phyloP scores from a whole-genome alignment of 106 monocot genomes.

The Acorus gramineus region DNA sequence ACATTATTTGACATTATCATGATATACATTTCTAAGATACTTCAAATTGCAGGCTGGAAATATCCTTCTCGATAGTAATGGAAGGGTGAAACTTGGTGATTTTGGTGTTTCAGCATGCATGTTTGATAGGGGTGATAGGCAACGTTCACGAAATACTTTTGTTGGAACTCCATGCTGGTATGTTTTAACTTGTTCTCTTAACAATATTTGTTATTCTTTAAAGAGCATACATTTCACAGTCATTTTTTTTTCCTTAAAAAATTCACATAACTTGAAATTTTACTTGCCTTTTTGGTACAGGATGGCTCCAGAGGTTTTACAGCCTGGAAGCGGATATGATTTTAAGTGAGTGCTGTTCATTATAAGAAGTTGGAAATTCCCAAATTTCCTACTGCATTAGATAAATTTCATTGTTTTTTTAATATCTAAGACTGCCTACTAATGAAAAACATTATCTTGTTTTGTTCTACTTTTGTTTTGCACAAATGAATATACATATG shows the following conservation, averaged over 20 bases:
- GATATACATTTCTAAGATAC: neutral
- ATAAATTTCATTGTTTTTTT: no score
- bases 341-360: slow-evolving; percentile 61
- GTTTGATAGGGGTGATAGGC: slow-evolving; percentile 92
- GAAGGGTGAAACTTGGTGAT: slow-evolving; percentile 81
- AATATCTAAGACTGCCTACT: no score
- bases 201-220: neutral
- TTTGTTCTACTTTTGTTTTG: no score
- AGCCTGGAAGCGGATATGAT: slow-evolving; percentile 91
- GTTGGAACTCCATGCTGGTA: slow-evolving; percentile 98
- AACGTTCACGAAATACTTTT: slow-evolving; percentile 82
- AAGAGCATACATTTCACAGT: neutral
- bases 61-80: slow-evolving; percentile 84
- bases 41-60: slow-evolving; percentile 70
- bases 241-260: neutral
- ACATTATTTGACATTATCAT: neutral
- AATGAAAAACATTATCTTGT: no score
- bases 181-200: neutral
- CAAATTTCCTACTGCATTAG: no score
- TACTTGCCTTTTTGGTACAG: slow-evolving; percentile 21
- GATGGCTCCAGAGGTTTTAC: slow-evolving; percentile 99
- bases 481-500: no score
- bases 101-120: slow-evolving; percentile 94
- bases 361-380: neutral
- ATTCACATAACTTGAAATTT: neutral